A percentile compares a stretch with the other conserved stretches of the same genome.
phyloP scores from a whole-genome alignment of 1,139 yeast genomes.

The Magnusiomyces suaveolens region DNA sequence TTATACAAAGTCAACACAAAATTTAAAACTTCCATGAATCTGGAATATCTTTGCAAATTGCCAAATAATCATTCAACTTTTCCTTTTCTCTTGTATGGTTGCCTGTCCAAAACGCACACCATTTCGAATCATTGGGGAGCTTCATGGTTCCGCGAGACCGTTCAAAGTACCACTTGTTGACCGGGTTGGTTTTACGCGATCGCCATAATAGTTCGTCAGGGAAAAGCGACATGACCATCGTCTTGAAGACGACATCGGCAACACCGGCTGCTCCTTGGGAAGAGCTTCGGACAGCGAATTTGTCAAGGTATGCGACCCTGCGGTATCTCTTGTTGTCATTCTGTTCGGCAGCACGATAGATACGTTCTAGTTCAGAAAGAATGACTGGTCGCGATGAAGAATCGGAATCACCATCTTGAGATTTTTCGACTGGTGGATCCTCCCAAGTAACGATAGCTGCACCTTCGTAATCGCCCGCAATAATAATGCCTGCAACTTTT shows the following conservation, averaged over 20 bases:
- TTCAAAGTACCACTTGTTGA: slow-evolving; percentile 95
- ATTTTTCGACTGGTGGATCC: slow-evolving; percentile 17
- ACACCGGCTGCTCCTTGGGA: slow-evolving; percentile 89
- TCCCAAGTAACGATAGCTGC: slow-evolving; percentile 89
- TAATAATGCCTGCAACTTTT: slow-evolving; percentile 61
- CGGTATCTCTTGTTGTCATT: slow-evolving; percentile 14
- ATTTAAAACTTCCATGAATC: slow-evolving; percentile 30
- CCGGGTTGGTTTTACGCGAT: slow-evolving; percentile 75
- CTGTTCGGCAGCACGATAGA: slow-evolving; percentile 12
- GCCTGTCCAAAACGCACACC: slow-evolving; percentile 68
- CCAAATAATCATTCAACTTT: slow-evolving; percentile 31
- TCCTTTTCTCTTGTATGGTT: slow-evolving; percentile 32
- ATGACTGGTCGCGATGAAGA: slow-evolving; percentile 19
- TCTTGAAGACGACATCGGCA: slow-evolving; percentile 85
- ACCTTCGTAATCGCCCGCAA: slow-evolving; percentile 93
- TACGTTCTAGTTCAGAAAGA: slow-evolving; percentile 16
- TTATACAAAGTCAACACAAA: no score
- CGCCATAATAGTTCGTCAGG: slow-evolving; percentile 81
- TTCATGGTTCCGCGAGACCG: slow-evolving; percentile 67
- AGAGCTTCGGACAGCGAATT: slow-evolving; percentile 76
- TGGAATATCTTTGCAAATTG: slow-evolving; percentile 36
- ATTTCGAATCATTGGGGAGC: slow-evolving; percentile 36
- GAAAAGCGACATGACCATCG: slow-evolving; percentile 54
- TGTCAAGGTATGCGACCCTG: slow-evolving; percentile 62
- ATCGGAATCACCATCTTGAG: slow-evolving; percentile 28